A percentile compares a stretch with the other conserved stretches of the same genome.
Conservation (phyloP, 2,329 filamentous ascomycete genomes). For the Nigrospora osmanthi region DNA sequence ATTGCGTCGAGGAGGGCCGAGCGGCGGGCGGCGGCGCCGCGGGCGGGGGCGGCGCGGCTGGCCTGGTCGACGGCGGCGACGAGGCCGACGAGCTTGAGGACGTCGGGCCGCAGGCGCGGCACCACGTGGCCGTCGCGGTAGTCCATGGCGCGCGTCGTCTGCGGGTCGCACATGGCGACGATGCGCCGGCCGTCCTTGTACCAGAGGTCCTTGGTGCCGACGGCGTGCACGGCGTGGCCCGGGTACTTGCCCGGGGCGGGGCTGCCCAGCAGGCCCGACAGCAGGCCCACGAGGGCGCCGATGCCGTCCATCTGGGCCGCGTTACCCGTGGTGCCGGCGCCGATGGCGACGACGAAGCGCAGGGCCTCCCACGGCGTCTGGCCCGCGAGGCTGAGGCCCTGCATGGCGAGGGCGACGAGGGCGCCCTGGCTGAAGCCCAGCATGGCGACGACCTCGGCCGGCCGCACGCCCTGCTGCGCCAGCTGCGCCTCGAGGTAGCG, state of each 20-base stretch:
- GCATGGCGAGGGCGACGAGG: constrained; percentile 1
- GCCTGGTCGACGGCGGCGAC: neutral
- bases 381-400: neutral
- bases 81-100: no score
- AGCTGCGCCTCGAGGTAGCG: constrained; percentile 2
- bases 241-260: no score
- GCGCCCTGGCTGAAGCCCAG: constrained; percentile 4
- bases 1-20: no score
- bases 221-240: no score
- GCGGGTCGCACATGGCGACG: no score
- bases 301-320: constrained; percentile 1
- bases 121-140: no score
- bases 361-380: constrained; percentile 2
- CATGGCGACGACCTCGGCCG: neutral
- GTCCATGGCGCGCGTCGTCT: no score
- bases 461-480: neutral
- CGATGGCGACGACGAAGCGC: constrained; percentile 41
- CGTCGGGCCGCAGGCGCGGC: no score
- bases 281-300: neutral
- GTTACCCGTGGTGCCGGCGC: constrained; percentile 34
- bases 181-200: no score
- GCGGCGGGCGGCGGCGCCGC: no score
- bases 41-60: neutral
- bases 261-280: neutral
- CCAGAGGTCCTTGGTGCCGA: no score